Evolutionary conservation across 345 rosid species (phyloP).

Genomic region (Euphorbia pulcherrima): DNA sequence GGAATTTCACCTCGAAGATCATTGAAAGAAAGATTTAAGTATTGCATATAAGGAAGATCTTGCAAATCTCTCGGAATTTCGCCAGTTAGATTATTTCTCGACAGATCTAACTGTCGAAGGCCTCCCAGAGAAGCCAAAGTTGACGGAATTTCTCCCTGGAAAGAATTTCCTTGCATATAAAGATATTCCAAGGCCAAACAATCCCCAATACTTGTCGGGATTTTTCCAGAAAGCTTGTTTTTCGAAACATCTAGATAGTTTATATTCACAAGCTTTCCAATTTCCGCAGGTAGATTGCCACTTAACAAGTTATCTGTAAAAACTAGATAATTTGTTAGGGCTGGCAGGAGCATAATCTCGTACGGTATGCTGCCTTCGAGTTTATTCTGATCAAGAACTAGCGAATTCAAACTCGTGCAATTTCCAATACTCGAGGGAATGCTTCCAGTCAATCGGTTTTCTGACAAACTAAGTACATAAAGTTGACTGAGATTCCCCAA

Average conservation of each 20-base stretch:
- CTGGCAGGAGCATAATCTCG: conserved; percentile 11
- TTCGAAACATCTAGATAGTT: conserved; percentile 9
- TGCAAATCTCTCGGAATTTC: conserved; percentile 24
- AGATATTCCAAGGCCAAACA: conserved; percentile 22
- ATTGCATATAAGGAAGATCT: neutral
- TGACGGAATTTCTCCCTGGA: conserved; percentile 32
- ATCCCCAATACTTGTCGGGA: conserved; percentile 23
- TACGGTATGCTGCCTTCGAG: conserved; percentile 26
- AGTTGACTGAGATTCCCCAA: conserved; percentile 19
- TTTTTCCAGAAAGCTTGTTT: conserved; percentile 33
- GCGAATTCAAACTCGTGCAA: neutral
- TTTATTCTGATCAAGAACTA: conserved; percentile 19
- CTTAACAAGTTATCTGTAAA: conserved; percentile 30
- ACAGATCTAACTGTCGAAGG: conserved; percentile 2
- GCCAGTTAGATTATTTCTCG: conserved; percentile 25
- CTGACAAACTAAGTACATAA: neutral
- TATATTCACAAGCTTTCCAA: conserved; percentile 25
- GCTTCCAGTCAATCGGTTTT: conserved; percentile 21
- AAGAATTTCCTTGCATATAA: conserved; percentile 21
- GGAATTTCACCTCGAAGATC: conserved; percentile 27
- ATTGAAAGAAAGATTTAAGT: conserved; percentile 31
- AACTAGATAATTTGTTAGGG: conserved; percentile 16
- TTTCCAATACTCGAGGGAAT: conserved; percentile 18
- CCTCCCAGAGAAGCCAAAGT: conserved; percentile 28
- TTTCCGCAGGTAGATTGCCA: conserved; percentile 19